phyloP scores from a whole-genome alignment of 2,329 filamentous ascomycete genomes.

The Trichocomaceae sp. region DNA sequence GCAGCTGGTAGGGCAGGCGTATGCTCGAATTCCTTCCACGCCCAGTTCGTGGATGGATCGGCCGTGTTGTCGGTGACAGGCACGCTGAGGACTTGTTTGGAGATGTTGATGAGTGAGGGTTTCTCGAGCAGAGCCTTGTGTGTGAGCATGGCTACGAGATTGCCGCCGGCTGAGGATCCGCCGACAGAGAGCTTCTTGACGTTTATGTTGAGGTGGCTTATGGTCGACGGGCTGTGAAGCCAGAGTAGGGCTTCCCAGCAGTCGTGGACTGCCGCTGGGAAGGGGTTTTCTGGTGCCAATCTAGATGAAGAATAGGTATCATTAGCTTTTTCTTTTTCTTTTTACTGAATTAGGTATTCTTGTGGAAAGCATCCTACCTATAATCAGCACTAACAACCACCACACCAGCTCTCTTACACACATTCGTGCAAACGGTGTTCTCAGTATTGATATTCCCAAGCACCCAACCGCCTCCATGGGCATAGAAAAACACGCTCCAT shows the following conservation, averaged over 20 bases:
- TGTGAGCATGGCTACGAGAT: conserved; percentile 49
- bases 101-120: conserved; percentile 35
- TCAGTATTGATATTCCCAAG: conserved; percentile 53
- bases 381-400: conserved; percentile 54
- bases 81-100: conserved; percentile 50
- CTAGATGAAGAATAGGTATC: conserved; percentile 22
- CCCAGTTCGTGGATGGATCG: conserved; percentile 36
- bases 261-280: conserved; percentile 52
- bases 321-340: background rate
- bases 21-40: conserved; percentile 48
- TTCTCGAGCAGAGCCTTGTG: conserved; percentile 41
- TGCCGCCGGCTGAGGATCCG: conserved; percentile 49
- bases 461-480: conserved; percentile 56
- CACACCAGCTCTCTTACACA: conserved; percentile 45
- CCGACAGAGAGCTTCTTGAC: conserved; percentile 40
- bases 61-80: conserved; percentile 56
- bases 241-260: conserved; percentile 52
- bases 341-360: no score
- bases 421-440: conserved; percentile 51
- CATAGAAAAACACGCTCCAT: conserved; percentile 53
- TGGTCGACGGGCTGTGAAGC: conserved; percentile 36
- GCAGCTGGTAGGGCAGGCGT: conserved; percentile 48
- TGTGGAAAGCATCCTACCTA: conserved; percentile 34
- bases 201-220: conserved; percentile 36
- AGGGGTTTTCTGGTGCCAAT: conserved; percentile 52